Evolutionary conservation across 352 stramenopile genomes (phyloP), one percentile per base, ranked within the genome.

Genomic region (Globisporangium iwayamae): DNA sequence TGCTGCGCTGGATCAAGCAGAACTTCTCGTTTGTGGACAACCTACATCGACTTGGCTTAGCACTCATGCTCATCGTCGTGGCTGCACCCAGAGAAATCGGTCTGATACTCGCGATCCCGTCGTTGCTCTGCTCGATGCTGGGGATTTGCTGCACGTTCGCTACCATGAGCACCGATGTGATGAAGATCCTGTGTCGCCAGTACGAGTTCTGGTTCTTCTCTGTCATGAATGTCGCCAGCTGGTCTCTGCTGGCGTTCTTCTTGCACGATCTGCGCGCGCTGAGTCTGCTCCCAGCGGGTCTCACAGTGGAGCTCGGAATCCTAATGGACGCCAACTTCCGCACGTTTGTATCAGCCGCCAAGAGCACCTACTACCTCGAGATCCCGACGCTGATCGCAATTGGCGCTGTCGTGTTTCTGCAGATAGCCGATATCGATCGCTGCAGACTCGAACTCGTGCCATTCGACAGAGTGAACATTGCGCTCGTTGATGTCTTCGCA

Each of bases 401-500:
- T 2, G 28, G 28, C 16, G 14, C 39, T 6, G 25, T 28, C 25
- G 25, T 28, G 25, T 28, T 56, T 28, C 25, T 56, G 50, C 13
- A 36, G 20, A 34, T 60, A 11, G 48, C 54, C 18, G 54, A 28
- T 28, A 28, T 56, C 9, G 63, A 78, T 5, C 41, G 54, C 9
- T 28, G 1, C 25, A 67, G 71, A 51, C 69, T 67, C 55, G 47
- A 59, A 48, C 38, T 43, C 11, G 57, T 70, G 13, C 46, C 50
- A 7, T 58, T 71, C 22, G 36, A 48, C 11, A 50, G 68, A 10
- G 57, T 76, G 41, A 63, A 62, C 13, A 38, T 83, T 5, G 52
- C 62, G 3, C 50, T 80, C 36, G 28, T 79, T 16, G 72, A 75
- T 34, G 46, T 80, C 9, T 80, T 78, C 34, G 43, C 58, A 32